Conservation (phyloP, 2,329 filamentous ascomycete genomes). For the Fusarium sp. region DNA sequence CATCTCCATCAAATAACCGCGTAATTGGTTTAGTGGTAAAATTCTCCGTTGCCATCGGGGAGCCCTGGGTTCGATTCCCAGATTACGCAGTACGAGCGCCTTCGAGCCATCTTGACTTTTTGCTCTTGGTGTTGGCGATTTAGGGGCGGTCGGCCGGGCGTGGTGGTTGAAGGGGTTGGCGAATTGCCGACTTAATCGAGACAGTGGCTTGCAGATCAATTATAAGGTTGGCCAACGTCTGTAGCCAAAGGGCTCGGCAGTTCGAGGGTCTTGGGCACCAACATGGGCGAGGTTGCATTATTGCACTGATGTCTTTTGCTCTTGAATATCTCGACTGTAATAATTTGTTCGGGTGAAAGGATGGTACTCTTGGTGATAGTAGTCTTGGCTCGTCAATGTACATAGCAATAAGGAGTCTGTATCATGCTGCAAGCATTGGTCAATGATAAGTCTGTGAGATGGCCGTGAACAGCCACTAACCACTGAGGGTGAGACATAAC, state of each 20-base stretch:
- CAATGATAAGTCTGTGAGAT: not conserved
- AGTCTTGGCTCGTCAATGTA: not conserved
- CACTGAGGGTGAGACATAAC: too few relatives aligned
- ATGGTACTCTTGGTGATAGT: not conserved
- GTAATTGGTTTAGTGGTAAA: constrained; percentile 8
- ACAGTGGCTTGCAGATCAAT: not conserved
- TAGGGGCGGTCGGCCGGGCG: not conserved
- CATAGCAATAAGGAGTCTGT: not conserved
- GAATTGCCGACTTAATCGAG: not conserved
- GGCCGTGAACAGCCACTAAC: too few relatives aligned
- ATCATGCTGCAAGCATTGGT: not conserved
- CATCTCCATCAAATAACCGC: not conserved
- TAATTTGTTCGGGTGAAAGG: not conserved
- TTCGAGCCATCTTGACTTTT: not conserved
- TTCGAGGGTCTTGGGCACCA: not conserved
- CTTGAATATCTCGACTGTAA: not conserved
- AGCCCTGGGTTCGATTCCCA: not conserved
- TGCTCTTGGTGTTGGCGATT: not conserved
- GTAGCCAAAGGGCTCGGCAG: not conserved
- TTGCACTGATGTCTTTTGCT: not conserved
- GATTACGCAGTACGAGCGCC: not conserved
- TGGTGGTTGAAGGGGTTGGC: not conserved
- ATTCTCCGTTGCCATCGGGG: constrained; percentile 3
- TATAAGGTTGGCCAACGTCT: not conserved
- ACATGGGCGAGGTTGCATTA: not conserved